Percentiles rank a stretch among this genome's conserved stretches.
Evolutionary conservation across 805 yeast genomes (phyloP).

Genomic region (Ogataea henricii): DNA sequence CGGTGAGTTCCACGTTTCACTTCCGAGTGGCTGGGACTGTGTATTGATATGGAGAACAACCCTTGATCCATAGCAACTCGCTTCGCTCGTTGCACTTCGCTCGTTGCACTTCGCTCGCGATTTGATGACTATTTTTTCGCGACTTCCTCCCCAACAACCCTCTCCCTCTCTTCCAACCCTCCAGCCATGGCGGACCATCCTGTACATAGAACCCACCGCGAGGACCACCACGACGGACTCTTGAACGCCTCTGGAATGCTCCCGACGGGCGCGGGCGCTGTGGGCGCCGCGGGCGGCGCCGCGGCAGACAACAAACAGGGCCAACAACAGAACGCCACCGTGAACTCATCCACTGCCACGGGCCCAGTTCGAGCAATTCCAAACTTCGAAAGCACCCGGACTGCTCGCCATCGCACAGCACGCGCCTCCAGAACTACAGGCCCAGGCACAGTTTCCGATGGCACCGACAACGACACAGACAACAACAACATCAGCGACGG

Average conservation of each 20-base stretch:
- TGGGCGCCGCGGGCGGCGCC: too few relatives aligned
- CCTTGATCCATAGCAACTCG: too few relatives aligned
- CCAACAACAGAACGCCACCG: not conserved
- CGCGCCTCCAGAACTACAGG: slow-evolving; percentile 13
- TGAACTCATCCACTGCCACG: not conserved
- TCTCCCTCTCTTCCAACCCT: not conserved
- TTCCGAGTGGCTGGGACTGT: too few relatives aligned
- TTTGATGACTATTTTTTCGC: not conserved
- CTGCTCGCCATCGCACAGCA: slow-evolving; percentile 11
- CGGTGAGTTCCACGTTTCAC: too few relatives aligned
- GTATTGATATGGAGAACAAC: too few relatives aligned
- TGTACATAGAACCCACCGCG: not conserved
- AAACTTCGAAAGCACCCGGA: slow-evolving; percentile 27
- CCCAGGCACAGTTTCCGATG: slow-evolving; percentile 15
- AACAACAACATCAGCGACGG: not conserved
- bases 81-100: too few relatives aligned
- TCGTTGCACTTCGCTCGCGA: not conserved
- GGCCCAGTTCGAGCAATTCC: slow-evolving; percentile 20
- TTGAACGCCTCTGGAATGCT: not conserved
- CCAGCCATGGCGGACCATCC: slow-evolving; percentile 1
- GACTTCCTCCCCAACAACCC: not conserved
- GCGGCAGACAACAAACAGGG: not conserved
- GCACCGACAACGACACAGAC: slow-evolving; percentile 3
- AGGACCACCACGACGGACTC: not conserved
- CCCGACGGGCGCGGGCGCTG: not conserved